Base-by-base conservation (phyloP, 1,284 basidiomycete genomes). In the Stygiomarasmius scandens region DNA sequence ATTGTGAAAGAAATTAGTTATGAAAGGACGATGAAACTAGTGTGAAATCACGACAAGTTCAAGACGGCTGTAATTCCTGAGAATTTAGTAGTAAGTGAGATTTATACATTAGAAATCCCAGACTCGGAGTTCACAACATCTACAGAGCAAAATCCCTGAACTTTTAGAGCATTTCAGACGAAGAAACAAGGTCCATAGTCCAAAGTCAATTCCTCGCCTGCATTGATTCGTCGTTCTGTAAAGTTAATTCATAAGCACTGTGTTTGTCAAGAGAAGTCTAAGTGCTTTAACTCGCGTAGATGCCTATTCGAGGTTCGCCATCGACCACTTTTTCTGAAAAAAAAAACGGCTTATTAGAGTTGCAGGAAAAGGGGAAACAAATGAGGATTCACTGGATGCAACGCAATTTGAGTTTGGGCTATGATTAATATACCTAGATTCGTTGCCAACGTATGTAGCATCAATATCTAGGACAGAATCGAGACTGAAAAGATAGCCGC, bases 381-480 rank as follows among this genome's bases (percentile, higher is more conserved):
- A 36, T 51, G 43, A 36, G 46, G 41, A 67, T 72, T 49, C 62
- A 86, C 85, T 70, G 58, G 61, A 62, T 0, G 84, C 82, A 5
- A 61, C 53, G 55, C 79, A 79, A 63, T 86, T 88, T 0, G 70
- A 63, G 11, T 63, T 58, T 0, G 55, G 46, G 16, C 74, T 69
- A 64, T 89, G 85, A 61, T 90, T 85, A 48, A 88, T 78, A 62
- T 81, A 89, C 23, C 85, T 73, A 4, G 83, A 76, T 20, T 76
- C 71, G 55, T 88, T 87, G 2, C 86, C 87, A 0, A 74, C 73
- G 34, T 71, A 75, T 2, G 75, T 69, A 47, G 81, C 74, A 66
- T 90, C 87, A 6, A 87, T 65, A 2, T 75, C 68, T 20, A 77
- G 58, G 0, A 65, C 64, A 0, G 64, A 41, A 54, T 82, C 78